phyloP scores from a whole-genome alignment of 2,329 filamentous ascomycete genomes.

The Metarhizium brunneum region DNA sequence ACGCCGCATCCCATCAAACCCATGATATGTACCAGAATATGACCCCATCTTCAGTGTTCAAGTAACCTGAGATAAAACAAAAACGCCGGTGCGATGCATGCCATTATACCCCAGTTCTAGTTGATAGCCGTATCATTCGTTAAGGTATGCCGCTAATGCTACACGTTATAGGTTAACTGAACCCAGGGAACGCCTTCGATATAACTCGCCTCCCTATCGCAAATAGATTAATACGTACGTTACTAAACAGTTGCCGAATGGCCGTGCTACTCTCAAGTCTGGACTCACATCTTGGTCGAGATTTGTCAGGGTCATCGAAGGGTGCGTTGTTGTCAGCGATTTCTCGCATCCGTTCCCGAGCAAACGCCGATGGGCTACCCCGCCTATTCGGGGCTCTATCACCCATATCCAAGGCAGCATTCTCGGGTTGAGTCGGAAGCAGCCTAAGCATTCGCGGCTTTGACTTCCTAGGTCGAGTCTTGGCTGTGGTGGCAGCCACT shows the following conservation, averaged over 20 bases:
- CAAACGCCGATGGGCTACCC: slow-evolving; percentile 33
- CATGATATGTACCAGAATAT: slow-evolving; percentile 2
- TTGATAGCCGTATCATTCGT: slow-evolving; percentile 2
- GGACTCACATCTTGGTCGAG: slow-evolving; percentile 29
- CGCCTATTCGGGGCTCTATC: slow-evolving; percentile 21
- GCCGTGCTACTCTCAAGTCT: background rate
- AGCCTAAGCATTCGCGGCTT: slow-evolving; percentile 21
- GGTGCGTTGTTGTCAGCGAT: slow-evolving; percentile 33
- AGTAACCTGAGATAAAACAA: background rate
- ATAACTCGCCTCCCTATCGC: slow-evolving; percentile 6
- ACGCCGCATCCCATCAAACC: background rate
- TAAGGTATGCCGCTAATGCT: background rate
- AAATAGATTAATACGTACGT: background rate
- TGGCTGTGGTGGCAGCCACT: slow-evolving; percentile 11
- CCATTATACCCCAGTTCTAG: background rate
- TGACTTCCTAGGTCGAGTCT: slow-evolving; percentile 16
- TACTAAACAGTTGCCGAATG: background rate
- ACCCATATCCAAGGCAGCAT: slow-evolving; percentile 19
- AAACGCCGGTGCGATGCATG: slow-evolving; percentile 6
- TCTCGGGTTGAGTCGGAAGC: slow-evolving; percentile 29
- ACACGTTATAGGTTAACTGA: background rate
- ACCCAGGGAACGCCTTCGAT: slow-evolving; percentile 8
- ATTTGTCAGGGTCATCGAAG: slow-evolving; percentile 32
- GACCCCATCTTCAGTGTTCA: background rate
- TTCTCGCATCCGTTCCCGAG: slow-evolving; percentile 33